phyloP scores from a whole-genome alignment of 2,329 filamentous ascomycete genomes.

The Mycosphaerella sp. region DNA sequence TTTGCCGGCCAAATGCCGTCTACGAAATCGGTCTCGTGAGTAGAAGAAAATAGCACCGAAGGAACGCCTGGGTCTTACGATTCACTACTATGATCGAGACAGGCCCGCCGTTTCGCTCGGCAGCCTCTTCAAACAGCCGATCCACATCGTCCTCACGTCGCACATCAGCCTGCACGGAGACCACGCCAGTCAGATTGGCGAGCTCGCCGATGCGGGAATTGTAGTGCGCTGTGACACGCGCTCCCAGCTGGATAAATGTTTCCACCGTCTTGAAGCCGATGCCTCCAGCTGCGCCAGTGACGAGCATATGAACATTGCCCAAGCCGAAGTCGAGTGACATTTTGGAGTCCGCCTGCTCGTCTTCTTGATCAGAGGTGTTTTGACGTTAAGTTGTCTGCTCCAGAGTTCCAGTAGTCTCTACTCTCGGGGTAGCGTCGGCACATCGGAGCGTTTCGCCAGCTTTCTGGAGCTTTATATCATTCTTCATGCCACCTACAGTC shows the following conservation, averaged over 20 bases:
- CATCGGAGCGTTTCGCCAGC: too few species aligned
- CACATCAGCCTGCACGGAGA: slow-evolving; percentile 31
- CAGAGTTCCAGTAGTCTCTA: too few species aligned
- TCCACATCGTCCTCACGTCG: slow-evolving; percentile 31
- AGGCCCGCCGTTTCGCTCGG: slow-evolving; percentile 30
- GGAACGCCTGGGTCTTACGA: slow-evolving; percentile 18
- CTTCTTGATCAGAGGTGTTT: too few species aligned
- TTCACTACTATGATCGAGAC: slow-evolving; percentile 39
- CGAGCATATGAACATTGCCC: slow-evolving; percentile 30
- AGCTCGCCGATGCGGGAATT: slow-evolving; percentile 33
- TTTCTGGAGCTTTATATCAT: too few species aligned
- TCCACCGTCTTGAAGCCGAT: slow-evolving; percentile 34
- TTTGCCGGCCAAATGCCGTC: background rate
- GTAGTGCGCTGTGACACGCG: slow-evolving; percentile 39
- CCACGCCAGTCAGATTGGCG: slow-evolving; percentile 21
- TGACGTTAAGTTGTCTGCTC: too few species aligned
- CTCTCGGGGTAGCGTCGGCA: too few species aligned
- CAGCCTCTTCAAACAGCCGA: slow-evolving; percentile 28
- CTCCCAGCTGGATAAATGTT: slow-evolving; percentile 32
- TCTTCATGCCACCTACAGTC: too few species aligned
- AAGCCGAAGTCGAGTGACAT: slow-evolving; percentile 32
- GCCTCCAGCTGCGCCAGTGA: slow-evolving; percentile 31
- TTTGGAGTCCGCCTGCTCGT: too few species aligned
- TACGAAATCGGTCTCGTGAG: background rate
- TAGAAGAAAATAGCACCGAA: background rate